Evolutionary conservation across 2,329 filamentous ascomycete genomes (phyloP).

Genomic region (Phialophora verrucosa): DNA sequence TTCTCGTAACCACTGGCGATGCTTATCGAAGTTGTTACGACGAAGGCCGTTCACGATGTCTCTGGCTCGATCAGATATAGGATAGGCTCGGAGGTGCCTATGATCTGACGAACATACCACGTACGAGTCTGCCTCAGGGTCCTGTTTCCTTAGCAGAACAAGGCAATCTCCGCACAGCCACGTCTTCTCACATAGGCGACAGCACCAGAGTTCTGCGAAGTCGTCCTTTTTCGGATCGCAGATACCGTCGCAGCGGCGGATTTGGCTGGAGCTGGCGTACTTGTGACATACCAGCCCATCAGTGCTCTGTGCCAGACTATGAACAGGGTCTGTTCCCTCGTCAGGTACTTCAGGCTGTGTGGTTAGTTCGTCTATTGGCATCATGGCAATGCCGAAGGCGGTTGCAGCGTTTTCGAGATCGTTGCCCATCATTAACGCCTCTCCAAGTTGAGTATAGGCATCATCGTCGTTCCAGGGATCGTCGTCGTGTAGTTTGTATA

Average conservation of each 20-base stretch:
- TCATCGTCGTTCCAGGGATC: constrained; percentile 22
- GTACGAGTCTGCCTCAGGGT: constrained; percentile 4
- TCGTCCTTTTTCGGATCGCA: constrained; percentile 10
- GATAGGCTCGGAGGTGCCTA: constrained; percentile 8
- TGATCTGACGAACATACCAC: constrained; percentile 14
- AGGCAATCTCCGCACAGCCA: constrained; percentile 13
- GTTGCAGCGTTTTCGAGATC: constrained; percentile 19
- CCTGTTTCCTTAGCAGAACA: constrained; percentile 6
- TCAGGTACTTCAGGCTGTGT: constrained; percentile 10
- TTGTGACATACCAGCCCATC: constrained; percentile 11
- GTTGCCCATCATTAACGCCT: constrained; percentile 14
- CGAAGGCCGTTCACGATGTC: constrained; percentile 2
- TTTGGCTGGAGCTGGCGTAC: constrained; percentile 18
- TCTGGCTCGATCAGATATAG: constrained; percentile 6
- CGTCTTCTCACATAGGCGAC: constrained; percentile 13
- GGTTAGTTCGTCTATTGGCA: neutral
- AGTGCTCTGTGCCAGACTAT: constrained; percentile 1
- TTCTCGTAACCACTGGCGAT: constrained; percentile 10
- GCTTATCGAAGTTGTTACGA: neutral
- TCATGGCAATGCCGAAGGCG: constrained; percentile 22
- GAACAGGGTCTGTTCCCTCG: neutral
- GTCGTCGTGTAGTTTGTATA: constrained; percentile 16
- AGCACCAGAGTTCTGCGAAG: constrained; percentile 14
- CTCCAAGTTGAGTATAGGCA: constrained; percentile 18
- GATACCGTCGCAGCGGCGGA: constrained; percentile 9